These are phyloP conservation scores for California macrophylla DNA, from an alignment of 441 rosid species.

Conservation along the genomic window DNA sequence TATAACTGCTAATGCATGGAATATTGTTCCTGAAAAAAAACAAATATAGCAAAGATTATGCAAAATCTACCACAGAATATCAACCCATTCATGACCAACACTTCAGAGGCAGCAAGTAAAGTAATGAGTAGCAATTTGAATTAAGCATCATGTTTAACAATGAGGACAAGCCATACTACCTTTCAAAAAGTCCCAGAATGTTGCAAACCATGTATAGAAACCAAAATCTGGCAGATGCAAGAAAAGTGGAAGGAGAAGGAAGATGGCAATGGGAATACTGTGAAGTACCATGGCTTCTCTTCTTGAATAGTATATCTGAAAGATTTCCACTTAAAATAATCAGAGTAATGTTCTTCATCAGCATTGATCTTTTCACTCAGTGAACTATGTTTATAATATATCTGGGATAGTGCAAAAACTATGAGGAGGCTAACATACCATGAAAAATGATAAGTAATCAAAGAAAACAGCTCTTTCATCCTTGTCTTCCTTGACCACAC, in stretches of 20 bases:
- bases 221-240: slow-evolving; percentile 39
- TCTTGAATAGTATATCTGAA: slow-evolving; percentile 75
- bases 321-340: slow-evolving; percentile 22
- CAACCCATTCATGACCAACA: slow-evolving; percentile 4
- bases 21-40: slow-evolving; percentile 46
- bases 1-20: slow-evolving; percentile 54
- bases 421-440: slow-evolving; percentile 34
- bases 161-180: slow-evolving; percentile 34
- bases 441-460: slow-evolving; percentile 74
- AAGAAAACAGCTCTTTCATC: slow-evolving; percentile 83
- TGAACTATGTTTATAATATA: background rate
- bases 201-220: slow-evolving; percentile 37
- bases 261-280: slow-evolving; percentile 51
- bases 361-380: slow-evolving; percentile 1
- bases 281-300: slow-evolving; percentile 63
- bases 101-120: background rate
- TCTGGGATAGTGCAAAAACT: background rate
- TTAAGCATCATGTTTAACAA: background rate
- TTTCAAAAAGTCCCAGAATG: slow-evolving; percentile 53
- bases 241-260: slow-evolving; percentile 56
- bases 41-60: slow-evolving; percentile 15
- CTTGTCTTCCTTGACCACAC: slow-evolving; percentile 25
- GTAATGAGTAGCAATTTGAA: slow-evolving; percentile 3
- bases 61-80: slow-evolving; percentile 7
- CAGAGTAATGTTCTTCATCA: slow-evolving; percentile 8